Percentiles rank a stretch among this genome's conserved stretches.
Evolutionary conservation across 225 moss, liverwort and hornwort genomes (phyloP).

Genomic region (Polytrichum commune): DNA sequence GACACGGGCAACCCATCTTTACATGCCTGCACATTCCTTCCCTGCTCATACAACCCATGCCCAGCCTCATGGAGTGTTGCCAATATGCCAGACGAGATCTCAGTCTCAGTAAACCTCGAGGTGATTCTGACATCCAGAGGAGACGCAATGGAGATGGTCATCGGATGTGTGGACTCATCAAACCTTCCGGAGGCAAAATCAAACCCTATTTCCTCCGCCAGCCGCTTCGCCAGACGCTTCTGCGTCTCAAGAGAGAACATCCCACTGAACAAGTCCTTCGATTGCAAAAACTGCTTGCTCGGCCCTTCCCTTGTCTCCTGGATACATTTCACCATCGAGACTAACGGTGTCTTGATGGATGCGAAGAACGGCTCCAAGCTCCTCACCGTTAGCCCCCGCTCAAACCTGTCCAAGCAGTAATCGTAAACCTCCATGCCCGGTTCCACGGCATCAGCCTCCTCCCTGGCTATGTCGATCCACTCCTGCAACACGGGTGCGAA

Average conservation of each 20-base stretch:
- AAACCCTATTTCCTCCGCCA: slow-evolving; percentile 22
- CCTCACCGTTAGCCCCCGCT: slow-evolving; percentile 13
- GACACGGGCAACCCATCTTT: slow-evolving; percentile 19
- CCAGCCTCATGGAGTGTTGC: slow-evolving; percentile 21
- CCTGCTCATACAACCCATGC: slow-evolving; percentile 27
- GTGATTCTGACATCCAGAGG: slow-evolving; percentile 28
- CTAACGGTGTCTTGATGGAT: slow-evolving; percentile 18
- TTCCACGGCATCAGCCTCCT: slow-evolving; percentile 19
- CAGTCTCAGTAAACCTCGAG: slow-evolving; percentile 19
- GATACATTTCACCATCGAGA: slow-evolving; percentile 13
- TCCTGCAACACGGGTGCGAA: slow-evolving; percentile 26
- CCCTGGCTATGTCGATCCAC: slow-evolving; percentile 18
- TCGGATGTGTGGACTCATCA: slow-evolving; percentile 22
- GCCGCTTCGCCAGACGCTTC: slow-evolving; percentile 14
- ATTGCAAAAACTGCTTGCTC: slow-evolving; percentile 17
- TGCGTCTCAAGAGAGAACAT: slow-evolving; percentile 25
- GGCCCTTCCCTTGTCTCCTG: slow-evolving; percentile 10
- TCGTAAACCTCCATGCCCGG: slow-evolving; percentile 18
- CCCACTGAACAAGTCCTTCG: slow-evolving; percentile 21
- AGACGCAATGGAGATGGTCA: slow-evolving; percentile 17
- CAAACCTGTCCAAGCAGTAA: slow-evolving; percentile 20
- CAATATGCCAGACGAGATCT: slow-evolving; percentile 15
- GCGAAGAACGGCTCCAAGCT: slow-evolving; percentile 18
- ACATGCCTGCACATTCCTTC: slow-evolving; percentile 13
- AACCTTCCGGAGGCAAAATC: slow-evolving; percentile 14